A percentile compares a stretch with the other conserved stretches of the same genome.
These are phyloP conservation scores for Cyberlindnera saturnus DNA, from an alignment of 805 yeast genomes.

Conservation along the genomic window DNA sequence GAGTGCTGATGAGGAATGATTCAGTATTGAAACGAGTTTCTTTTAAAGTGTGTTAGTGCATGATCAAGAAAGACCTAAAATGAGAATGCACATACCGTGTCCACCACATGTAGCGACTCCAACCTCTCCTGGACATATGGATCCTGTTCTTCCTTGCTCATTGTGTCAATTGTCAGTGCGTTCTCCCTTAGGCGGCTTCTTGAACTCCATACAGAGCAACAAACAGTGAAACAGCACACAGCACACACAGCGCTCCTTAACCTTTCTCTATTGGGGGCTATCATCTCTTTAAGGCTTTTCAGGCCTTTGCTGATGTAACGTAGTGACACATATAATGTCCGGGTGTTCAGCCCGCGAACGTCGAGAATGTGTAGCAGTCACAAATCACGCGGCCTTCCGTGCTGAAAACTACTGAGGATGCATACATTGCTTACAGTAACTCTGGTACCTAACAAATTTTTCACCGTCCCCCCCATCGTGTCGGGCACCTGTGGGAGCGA, in stretches of 20 bases:
- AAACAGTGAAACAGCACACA: too few relatives aligned
- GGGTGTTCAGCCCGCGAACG: too few relatives aligned
- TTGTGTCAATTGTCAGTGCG: background rate
- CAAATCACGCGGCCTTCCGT: slow-evolving; percentile 1
- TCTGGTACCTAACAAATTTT: slow-evolving; percentile 18
- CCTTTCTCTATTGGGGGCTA: too few relatives aligned
- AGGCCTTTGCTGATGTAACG: too few relatives aligned
- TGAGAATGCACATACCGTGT: slow-evolving; percentile 24
- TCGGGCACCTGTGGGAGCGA: background rate
- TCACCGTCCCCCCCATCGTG: slow-evolving; percentile 8
- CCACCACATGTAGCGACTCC: slow-evolving; percentile 46
- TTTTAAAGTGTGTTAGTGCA: slow-evolving; percentile 5
- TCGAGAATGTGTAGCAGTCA: slow-evolving; percentile 9
- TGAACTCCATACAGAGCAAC: background rate
- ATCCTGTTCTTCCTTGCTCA: slow-evolving; percentile 16
- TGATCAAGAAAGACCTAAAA: background rate
- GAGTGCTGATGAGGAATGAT: slow-evolving; percentile 41
- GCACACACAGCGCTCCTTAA: too few relatives aligned
- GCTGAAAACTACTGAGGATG: slow-evolving; percentile 15
- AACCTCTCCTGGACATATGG: slow-evolving; percentile 44
- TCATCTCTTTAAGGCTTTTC: too few relatives aligned
- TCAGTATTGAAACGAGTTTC: slow-evolving; percentile 45
- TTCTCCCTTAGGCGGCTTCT: background rate
- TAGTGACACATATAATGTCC: too few relatives aligned
- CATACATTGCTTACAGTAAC: slow-evolving; percentile 21